These are phyloP conservation scores for Coemansia sp. DNA, from an alignment of 192 early-diverging fungal genomes.

Conservation along the genomic window DNA sequence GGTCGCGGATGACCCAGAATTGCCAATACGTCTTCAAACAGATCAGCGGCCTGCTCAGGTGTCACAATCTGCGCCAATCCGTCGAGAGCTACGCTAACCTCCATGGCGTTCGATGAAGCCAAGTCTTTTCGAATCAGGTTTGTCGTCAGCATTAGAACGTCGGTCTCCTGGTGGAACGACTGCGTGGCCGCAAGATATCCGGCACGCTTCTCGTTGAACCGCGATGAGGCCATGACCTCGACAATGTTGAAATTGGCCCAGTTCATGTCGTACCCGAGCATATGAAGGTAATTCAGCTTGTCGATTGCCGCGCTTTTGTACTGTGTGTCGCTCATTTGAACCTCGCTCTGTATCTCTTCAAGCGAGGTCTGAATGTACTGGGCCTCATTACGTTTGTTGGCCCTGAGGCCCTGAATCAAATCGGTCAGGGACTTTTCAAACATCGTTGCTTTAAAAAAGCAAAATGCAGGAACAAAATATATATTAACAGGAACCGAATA, in stretches of 20 bases:
- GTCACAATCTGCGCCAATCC: slow-evolving; percentile 91
- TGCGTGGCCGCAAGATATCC: slow-evolving; percentile 91
- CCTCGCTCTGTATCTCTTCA: slow-evolving; percentile 87
- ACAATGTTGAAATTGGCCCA: slow-evolving; percentile 97
- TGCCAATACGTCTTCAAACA: slow-evolving; percentile 79
- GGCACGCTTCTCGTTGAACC: slow-evolving; percentile 80
- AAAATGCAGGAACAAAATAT: not conserved
- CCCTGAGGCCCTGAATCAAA: slow-evolving; percentile 92
- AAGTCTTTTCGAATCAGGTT: slow-evolving; percentile 98
- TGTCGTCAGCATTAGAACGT: slow-evolving; percentile 94
- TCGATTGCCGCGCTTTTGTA: slow-evolving; percentile 84
- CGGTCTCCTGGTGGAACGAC: slow-evolving; percentile 89
- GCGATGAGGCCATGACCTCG: slow-evolving; percentile 92
- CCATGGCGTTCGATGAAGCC: slow-evolving; percentile 75
- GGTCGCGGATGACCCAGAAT: slow-evolving; percentile 92
- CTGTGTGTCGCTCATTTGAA: slow-evolving; percentile 80
- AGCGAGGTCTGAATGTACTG: slow-evolving; percentile 82
- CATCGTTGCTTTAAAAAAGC: slow-evolving; percentile 27
- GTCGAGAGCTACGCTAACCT: slow-evolving; percentile 88
- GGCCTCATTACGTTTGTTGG: slow-evolving; percentile 84
- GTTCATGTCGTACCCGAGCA: slow-evolving; percentile 96
- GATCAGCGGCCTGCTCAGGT: slow-evolving; percentile 83
- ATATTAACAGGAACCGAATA: not conserved
- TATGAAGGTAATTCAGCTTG: slow-evolving; percentile 90
- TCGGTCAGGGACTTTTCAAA: slow-evolving; percentile 85